These are phyloP conservation scores for Aspergillus sp. DNA, from an alignment of 2,329 filamentous ascomycete genomes.

Conservation along the genomic window DNA sequence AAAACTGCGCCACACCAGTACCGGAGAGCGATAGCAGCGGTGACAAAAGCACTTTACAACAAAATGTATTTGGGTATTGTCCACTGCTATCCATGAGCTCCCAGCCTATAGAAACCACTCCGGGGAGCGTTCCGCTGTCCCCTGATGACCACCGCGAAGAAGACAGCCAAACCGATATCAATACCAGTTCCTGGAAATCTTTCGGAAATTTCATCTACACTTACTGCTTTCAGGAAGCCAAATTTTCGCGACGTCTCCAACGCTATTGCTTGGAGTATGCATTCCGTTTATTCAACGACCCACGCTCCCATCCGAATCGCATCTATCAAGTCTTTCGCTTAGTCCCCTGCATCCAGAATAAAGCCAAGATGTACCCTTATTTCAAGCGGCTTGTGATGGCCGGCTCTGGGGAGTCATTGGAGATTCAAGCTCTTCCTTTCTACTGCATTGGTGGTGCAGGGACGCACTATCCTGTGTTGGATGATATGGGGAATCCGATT, in stretches of 20 bases:
- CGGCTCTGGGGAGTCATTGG: constrained; percentile 44
- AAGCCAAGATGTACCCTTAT: constrained; percentile 32
- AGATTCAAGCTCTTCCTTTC: constrained; percentile 56
- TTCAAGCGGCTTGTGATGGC: constrained; percentile 35
- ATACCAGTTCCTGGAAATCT: no score
- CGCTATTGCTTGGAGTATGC: constrained; percentile 59
- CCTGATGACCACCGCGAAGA: no score
- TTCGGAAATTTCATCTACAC: constrained; percentile 27
- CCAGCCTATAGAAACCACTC: no score
- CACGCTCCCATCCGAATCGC: constrained; percentile 41
- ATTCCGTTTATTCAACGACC: constrained; percentile 48
- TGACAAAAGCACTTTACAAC: no score
- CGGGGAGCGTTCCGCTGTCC: no score
- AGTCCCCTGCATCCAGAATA: constrained; percentile 52
- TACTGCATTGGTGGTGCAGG: constrained; percentile 62
- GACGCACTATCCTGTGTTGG: constrained; percentile 52
- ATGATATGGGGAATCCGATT: constrained; percentile 28
- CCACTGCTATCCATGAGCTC: no score
- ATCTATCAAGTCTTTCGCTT: constrained; percentile 62
- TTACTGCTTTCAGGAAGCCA: constrained; percentile 57
- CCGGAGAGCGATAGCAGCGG: no score
- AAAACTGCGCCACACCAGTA: no score
- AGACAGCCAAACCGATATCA: no score
- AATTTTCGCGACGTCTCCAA: constrained; percentile 65
- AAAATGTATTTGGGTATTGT: no score